Evolutionary conservation across 2,329 filamentous ascomycete species (phyloP).

Genomic region (Cladobotryum mycophilum): DNA sequence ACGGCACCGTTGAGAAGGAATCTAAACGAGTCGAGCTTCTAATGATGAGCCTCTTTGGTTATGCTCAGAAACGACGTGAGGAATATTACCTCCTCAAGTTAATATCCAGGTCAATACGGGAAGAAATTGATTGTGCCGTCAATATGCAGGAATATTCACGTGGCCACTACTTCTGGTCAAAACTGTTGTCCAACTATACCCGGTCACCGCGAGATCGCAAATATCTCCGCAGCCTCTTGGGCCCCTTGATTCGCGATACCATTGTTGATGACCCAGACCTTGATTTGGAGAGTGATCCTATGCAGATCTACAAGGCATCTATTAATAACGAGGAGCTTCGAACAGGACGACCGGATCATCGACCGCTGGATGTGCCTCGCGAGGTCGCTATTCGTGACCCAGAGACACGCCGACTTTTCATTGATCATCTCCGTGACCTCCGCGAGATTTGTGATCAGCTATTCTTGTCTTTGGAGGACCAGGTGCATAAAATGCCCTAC

Average conservation of each 20-base stretch:
- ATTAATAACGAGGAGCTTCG: slow-evolving; percentile 97
- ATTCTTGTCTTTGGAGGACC: slow-evolving; percentile 73
- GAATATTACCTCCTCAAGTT: slow-evolving; percentile 95
- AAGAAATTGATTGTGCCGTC: slow-evolving; percentile 71
- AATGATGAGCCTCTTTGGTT: slow-evolving; percentile 94
- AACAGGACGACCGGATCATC: slow-evolving; percentile 75
- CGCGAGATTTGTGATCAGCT: slow-evolving; percentile 93
- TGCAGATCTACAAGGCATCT: slow-evolving; percentile 91
- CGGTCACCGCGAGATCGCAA: slow-evolving; percentile 89
- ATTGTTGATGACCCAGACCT: slow-evolving; percentile 87
- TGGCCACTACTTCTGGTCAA: slow-evolving; percentile 89
- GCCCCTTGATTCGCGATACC: slow-evolving; percentile 79
- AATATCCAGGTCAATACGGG: slow-evolving; percentile 71
- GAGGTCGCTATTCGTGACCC: slow-evolving; percentile 94
- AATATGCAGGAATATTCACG: slow-evolving; percentile 79
- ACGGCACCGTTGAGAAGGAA: slow-evolving; percentile 83
- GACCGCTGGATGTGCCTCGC: slow-evolving; percentile 77
- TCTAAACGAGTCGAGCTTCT: slow-evolving; percentile 86
- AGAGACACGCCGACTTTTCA: slow-evolving; percentile 87
- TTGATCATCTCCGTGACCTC: slow-evolving; percentile 88
- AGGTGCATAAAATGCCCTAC: slow-evolving; percentile 83
- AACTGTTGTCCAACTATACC: slow-evolving; percentile 79
- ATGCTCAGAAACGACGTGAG: slow-evolving; percentile 92
- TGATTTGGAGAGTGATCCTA: slow-evolving; percentile 91
- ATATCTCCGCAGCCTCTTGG: slow-evolving; percentile 80